These are phyloP conservation scores for Cryphonectria nitschkei DNA, from an alignment of 2,329 filamentous ascomycete species.

Conservation along the genomic window DNA sequence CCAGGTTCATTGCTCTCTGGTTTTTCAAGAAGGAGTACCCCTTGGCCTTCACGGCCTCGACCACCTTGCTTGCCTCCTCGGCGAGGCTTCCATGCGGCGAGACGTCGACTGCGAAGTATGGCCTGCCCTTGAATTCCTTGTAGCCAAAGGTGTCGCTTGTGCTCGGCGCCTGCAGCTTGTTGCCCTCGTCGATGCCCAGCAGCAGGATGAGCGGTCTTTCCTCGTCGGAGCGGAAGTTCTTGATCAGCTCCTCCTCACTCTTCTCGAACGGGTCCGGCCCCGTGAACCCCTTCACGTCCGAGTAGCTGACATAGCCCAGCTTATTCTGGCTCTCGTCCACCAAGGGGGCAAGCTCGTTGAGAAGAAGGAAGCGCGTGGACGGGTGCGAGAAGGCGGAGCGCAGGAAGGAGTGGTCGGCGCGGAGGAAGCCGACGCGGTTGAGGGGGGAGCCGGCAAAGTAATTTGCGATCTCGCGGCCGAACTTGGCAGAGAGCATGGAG, in stretches of 20 bases:
- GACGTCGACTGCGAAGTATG: constrained; percentile 89
- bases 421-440: constrained; percentile 80
- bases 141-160: constrained; percentile 55
- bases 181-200: constrained; percentile 75
- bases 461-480: constrained; percentile 79
- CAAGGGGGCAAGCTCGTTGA: constrained; percentile 79
- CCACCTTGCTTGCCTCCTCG: constrained; percentile 59
- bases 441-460: constrained; percentile 81
- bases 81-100: constrained; percentile 70
- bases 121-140: constrained; percentile 74
- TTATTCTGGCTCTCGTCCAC: constrained; percentile 55
- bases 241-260: constrained; percentile 73
- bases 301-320: constrained; percentile 70
- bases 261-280: constrained; percentile 71
- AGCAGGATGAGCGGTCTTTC: constrained; percentile 77
- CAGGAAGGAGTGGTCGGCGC: constrained; percentile 72
- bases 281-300: constrained; percentile 72
- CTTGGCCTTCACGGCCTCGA: constrained; percentile 59
- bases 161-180: constrained; percentile 35
- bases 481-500: constrained; percentile 75
- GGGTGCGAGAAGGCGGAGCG: constrained; percentile 68
- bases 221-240: constrained; percentile 72
- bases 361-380: constrained; percentile 72
- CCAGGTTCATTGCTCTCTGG: constrained; percentile 46
- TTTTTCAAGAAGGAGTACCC: constrained; percentile 71